Evolutionary conservation across 805 yeast genomes (phyloP), one percentile per base, ranked within the genome.

Genomic region (Nakazawaea populi): DNA sequence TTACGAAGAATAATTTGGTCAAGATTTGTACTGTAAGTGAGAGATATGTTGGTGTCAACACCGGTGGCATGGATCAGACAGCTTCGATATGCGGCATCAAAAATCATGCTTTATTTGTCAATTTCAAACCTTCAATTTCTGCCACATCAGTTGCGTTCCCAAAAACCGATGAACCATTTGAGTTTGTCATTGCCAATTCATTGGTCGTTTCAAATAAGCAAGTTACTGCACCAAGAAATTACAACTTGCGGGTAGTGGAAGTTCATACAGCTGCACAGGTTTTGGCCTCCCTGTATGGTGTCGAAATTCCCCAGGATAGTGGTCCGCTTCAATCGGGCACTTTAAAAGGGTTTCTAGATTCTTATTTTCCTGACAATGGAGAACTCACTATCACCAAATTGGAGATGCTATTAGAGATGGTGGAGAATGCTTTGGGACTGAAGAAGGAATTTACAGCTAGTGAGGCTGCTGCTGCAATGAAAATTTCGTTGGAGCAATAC

Each of bases 31-130:
- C 80, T 41, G 79, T 77, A 5, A 79, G 83, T 39, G 90, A 85
- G 61, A 87, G 83, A 65, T 79, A 79, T 49, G 80, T 85, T 37
- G 90, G 90, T 36, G 86, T 85, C 48, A 84, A 82, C 62, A 80
- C 84, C 36, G 91, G 90, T n/a, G 89, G 90, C 39, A 79, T 85
- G 86, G 90, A 85, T 61, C 90, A 85, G 66, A 76, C 85, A 46
- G 90, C 89, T 3, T 79, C 86, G 0, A 74, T 85, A 28, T 83
- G 76, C 56, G 89, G 90, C 24, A 80, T 76, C 58, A 67, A 65
- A 41, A 73, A 72, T 52, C 79, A 84, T 55, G 85, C 84, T 1
- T 65, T 84, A 49, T 73, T 76, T 56, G 79, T 85, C 18, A 78
- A 77, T 56, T 85, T 84, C 67, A 72, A 74, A 54, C 90, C 91